A percentile compares a stretch with the other conserved stretches of the same genome.
These are phyloP conservation scores for Mycena filopes DNA, from an alignment of 768 basidiomycete genomes.

Conservation along the genomic window DNA sequence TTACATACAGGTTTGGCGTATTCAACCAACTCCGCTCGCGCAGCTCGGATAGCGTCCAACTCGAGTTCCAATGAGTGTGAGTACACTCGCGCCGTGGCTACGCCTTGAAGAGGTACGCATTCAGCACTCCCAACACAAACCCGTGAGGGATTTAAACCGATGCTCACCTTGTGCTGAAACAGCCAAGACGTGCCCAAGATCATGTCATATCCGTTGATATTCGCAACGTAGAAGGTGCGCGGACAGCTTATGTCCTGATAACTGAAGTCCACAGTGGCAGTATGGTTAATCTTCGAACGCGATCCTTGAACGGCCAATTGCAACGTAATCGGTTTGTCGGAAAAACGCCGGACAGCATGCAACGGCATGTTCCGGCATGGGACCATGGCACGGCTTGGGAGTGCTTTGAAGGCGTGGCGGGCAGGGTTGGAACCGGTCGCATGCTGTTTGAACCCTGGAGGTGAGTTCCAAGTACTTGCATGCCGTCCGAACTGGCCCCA, in stretches of 20 bases:
- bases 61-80: neutral
- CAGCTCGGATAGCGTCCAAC: neutral
- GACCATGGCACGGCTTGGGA: no score
- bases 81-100: slow-evolving; percentile 13
- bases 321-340: slow-evolving; percentile 38
- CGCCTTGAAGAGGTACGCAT: slow-evolving; percentile 26
- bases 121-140: slow-evolving; percentile 32
- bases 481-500: no score
- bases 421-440: no score
- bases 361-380: no score
- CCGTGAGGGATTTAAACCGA: slow-evolving; percentile 34
- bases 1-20: slow-evolving; percentile 35
- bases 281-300: slow-evolving; percentile 38
- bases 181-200: slow-evolving; percentile 42
- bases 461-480: no score
- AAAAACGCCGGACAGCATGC: no score
- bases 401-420: no score
- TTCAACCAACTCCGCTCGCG: slow-evolving; percentile 5
- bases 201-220: slow-evolving; percentile 42
- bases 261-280: slow-evolving; percentile 13
- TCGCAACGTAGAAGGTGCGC: slow-evolving; percentile 39
- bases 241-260: slow-evolving; percentile 29
- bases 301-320: slow-evolving; percentile 47
- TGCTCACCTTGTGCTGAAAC: slow-evolving; percentile 35
- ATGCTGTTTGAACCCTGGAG: no score